phyloP scores from a whole-genome alignment of 805 yeast genomes.

The Wickerhamomyces silvicola region DNA sequence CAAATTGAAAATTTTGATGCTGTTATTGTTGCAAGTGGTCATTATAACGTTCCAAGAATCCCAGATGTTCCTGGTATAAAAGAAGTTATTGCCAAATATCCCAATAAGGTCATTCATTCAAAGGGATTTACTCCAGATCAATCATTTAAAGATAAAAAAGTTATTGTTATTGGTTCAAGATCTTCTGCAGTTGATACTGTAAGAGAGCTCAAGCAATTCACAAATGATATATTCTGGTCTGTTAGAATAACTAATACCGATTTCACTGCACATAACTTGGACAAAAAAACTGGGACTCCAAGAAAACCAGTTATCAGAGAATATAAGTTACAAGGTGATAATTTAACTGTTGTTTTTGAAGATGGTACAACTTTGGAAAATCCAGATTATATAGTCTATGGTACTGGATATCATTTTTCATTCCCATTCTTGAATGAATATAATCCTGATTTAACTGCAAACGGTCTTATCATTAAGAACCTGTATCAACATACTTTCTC shows the following conservation, averaged over 20 bases:
- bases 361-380: constrained; percentile 36
- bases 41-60: constrained; percentile 44
- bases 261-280: constrained; percentile 5
- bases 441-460: constrained; percentile 20
- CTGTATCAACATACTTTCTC: constrained; percentile 28
- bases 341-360: constrained; percentile 27
- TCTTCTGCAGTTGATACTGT: constrained; percentile 65
- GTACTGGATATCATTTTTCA: constrained; percentile 61
- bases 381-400: constrained; percentile 51
- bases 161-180: constrained; percentile 59
- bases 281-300: constrained; percentile 1
- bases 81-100: constrained; percentile 14
- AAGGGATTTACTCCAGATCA: constrained; percentile 38
- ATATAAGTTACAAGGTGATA: constrained; percentile 28
- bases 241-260: constrained; percentile 32
- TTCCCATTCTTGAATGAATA: constrained; percentile 43
- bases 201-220: constrained; percentile 10
- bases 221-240: constrained; percentile 10
- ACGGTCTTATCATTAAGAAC: constrained; percentile 21
- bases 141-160: constrained; percentile 22
- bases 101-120: constrained; percentile 27
- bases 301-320: constrained; percentile 29
- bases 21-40: constrained; percentile 50
- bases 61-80: constrained; percentile 44
- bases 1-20: constrained; percentile 29